Conservation (phyloP, 805 yeast species). For the Blastobotrys chiropterorum region DNA sequence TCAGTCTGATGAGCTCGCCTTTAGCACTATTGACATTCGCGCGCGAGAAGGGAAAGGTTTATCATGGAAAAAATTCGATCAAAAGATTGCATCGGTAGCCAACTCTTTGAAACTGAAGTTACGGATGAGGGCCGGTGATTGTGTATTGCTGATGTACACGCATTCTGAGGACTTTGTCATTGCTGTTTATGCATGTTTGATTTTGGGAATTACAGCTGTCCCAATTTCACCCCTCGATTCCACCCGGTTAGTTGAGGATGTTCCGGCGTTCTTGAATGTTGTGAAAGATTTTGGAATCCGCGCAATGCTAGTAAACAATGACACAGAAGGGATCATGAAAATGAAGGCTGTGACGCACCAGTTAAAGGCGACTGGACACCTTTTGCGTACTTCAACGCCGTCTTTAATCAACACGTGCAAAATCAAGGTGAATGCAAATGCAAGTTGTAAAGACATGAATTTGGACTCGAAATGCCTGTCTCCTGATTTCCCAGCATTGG, state of each 20-base stretch:
- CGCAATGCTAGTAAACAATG: slow-evolving; percentile 72
- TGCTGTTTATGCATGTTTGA: slow-evolving; percentile 79
- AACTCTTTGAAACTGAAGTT: slow-evolving; percentile 63
- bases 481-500: slow-evolving; percentile 44
- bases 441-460: slow-evolving; percentile 20
- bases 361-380: slow-evolving; percentile 39
- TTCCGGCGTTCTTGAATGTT: slow-evolving; percentile 56
- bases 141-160: slow-evolving; percentile 76
- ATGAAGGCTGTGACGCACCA: slow-evolving; percentile 58
- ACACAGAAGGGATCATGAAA: slow-evolving; percentile 63
- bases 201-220: slow-evolving; percentile 72
- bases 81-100: slow-evolving; percentile 67
- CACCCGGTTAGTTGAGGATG: slow-evolving; percentile 64
- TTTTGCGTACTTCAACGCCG: slow-evolving; percentile 35
- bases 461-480: slow-evolving; percentile 25
- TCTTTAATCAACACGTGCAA: slow-evolving; percentile 64
- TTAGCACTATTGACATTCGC: slow-evolving; percentile 36
- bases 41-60: slow-evolving; percentile 45
- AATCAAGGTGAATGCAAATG: slow-evolving; percentile 34
- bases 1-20: slow-evolving; percentile 78
- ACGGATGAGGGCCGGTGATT: slow-evolving; percentile 58
- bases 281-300: slow-evolving; percentile 65
- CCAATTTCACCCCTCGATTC: slow-evolving; percentile 70
- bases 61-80: slow-evolving; percentile 81
- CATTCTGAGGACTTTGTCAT: slow-evolving; percentile 80